Base-by-base conservation (phyloP, 352 stramenopile genomes). In the Phytophthora sp. region DNA sequence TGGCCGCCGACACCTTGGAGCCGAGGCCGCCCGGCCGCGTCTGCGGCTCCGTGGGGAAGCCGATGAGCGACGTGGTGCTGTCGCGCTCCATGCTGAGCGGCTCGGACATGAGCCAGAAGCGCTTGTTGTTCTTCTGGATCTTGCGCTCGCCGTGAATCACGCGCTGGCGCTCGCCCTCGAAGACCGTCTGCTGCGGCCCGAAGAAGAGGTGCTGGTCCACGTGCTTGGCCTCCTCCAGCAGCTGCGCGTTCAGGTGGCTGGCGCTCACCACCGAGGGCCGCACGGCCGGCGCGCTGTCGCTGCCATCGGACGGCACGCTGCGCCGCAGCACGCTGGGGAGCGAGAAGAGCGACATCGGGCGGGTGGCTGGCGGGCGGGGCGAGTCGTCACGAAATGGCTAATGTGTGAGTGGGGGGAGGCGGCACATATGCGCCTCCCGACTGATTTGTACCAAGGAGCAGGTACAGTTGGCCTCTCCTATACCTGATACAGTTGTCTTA, bases 141-240 rank as follows among this genome's bases (percentile, higher is more conserved):
- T 90, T 92, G 63, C 87, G 87, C 65, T 96, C 87, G 44, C 85
- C 79, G 54, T 95, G 87, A 72, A 95, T 90, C 54, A 90, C 87
- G 65, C 84, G 87, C 66, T 84, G 86, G 55, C 82, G 81, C 46
- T 92, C 86, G 58, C 79, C 83, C 20, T 93, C 84, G 20, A 91
- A 92, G 9, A 94, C 78, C 7, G 69, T 72, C 34, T 86, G 70
- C 43, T 89, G 82, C 26, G 87, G 87, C 0, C 87, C 87, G 57
- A 93, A 95, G 69, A 95, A 95, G 2, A 94, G 44, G 59, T 94
- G 84, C 57, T 90, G 73, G 54, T 92, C 82, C 44, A 79, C 67
- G 46, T 70, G 56, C 60, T 85, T 79, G 56, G 75, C 75, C 42
- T 93, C 86, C 41, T 89, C 72, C 11, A 76, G 57, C 31, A 94